Evolutionary conservation across 345 rosid species (phyloP), one percentile per base, ranked within the genome.

Genomic region (Eutrema japonicum): DNA sequence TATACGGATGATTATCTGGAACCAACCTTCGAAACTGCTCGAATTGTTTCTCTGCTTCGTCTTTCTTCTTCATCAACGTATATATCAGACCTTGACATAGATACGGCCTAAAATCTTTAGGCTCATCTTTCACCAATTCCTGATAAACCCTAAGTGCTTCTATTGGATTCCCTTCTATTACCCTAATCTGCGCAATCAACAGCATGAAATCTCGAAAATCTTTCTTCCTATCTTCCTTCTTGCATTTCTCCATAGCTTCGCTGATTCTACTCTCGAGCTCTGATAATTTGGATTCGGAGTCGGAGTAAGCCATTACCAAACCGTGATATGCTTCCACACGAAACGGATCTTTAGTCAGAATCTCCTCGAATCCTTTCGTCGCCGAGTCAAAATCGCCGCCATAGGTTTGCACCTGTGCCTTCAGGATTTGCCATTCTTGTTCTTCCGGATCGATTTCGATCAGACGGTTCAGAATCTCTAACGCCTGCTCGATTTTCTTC

Each of bases 321-420:
- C 97, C 98, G 45, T 90, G 97, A 52, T 83, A 93, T 29, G 97
- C 97, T 83, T 93, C 97, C 1, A 93, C 88, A 7, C 91, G 84
- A 66, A 85, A 74, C 0, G 96, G 96, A 18, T 89, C 93, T 56
- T 83, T 91, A 8, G 81, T 66, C 4, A 94, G 65, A 32, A 94
- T 67, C 43, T 83, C 89, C 76, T 91, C 97, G 71, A 85, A 94
- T 14, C 72, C 81, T 54, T 81, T 75, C 2, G 79, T 81, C 0
- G 96, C 97, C 1, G 81, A 62, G 1, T 87, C 90, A 54, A 75
- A 78, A 56, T 94, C 92, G 2, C 97, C 97, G 11, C 85, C 55
- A 80, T 79, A 85, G 42, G 76, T 80, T 41, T 82, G 83, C 3
- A 88, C 75, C 76, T 89, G 96, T 4, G 87, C 86, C 72, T 85